A percentile compares a stretch with the other conserved stretches of the same genome.
phyloP scores from a whole-genome alignment of 2,329 filamentous ascomycete genomes.

The Colletotrichum liaoningense region DNA sequence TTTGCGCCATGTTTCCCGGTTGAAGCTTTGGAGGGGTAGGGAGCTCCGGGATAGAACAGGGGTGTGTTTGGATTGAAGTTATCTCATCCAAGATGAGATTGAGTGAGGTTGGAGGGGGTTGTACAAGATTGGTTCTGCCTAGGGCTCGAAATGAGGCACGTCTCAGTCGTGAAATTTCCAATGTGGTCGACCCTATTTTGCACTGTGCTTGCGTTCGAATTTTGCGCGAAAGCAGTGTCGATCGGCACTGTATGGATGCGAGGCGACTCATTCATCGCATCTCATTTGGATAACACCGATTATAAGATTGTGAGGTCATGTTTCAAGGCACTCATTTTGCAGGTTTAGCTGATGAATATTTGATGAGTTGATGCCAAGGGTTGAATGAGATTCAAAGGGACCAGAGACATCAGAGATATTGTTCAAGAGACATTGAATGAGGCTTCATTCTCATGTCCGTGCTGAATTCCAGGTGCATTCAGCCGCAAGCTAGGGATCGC shows the following conservation, averaged over 20 bases:
- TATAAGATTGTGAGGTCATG: background rate
- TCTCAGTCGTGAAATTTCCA: conserved; percentile 7
- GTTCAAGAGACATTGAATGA: background rate
- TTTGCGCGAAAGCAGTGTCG: background rate
- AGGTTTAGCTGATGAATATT: background rate
- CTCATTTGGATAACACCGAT: background rate
- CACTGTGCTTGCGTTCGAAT: background rate
- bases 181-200: background rate
- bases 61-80: background rate
- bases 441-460: conserved; percentile 5
- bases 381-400: background rate
- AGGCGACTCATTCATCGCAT: background rate
- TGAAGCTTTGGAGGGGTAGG: background rate
- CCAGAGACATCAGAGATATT: background rate
- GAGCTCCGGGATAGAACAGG: background rate
- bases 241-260: background rate
- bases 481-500: conserved; percentile 29
- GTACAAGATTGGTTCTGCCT: background rate
- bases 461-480: conserved; percentile 14
- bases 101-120: background rate
- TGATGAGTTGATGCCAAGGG: background rate
- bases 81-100: background rate
- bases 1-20: conserved; percentile 10
- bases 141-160: background rate
- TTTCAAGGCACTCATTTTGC: background rate